A percentile compares a stretch with the other conserved stretches of the same genome.
phyloP scores from a whole-genome alignment of 352 stramenopile species.

The Phytophthora hybrid region DNA sequence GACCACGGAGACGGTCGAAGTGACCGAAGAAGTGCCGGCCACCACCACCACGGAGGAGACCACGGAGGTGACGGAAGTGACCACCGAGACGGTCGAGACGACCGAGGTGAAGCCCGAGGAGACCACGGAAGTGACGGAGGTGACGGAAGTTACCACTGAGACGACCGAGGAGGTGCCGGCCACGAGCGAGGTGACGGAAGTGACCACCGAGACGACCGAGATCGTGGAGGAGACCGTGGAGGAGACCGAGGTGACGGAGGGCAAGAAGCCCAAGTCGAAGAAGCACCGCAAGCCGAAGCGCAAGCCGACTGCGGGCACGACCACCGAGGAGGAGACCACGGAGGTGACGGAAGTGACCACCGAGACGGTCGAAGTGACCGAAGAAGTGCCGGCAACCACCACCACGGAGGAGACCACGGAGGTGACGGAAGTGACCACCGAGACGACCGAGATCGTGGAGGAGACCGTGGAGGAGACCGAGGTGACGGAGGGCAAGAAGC shows the following conservation, averaged over 20 bases:
- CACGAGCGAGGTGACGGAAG: too few species aligned
- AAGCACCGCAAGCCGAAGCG: constrained; percentile 9
- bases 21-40: too few species aligned
- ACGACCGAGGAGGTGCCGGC: too few species aligned
- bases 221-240: constrained; percentile 6
- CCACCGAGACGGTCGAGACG: too few species aligned
- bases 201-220: constrained; percentile 1
- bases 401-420: constrained; percentile 1
- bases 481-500: too few species aligned
- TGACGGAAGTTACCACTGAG: not conserved
- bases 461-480: not conserved
- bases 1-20: too few species aligned
- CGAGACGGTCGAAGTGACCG: constrained; percentile 2
- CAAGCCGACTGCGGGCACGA: not conserved
- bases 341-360: not conserved
- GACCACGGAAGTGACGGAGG: not conserved
- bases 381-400: not conserved
- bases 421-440: not conserved
- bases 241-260: constrained; percentile 10
- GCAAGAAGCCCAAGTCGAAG: constrained; percentile 12
- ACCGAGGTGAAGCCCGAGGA: too few species aligned
- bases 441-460: not conserved
- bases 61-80: too few species aligned
- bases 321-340: not conserved
- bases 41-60: too few species aligned